These are phyloP conservation scores for Tolypocladium ovalisporum DNA, from an alignment of 2,329 filamentous ascomycete genomes.

Conservation along the genomic window DNA sequence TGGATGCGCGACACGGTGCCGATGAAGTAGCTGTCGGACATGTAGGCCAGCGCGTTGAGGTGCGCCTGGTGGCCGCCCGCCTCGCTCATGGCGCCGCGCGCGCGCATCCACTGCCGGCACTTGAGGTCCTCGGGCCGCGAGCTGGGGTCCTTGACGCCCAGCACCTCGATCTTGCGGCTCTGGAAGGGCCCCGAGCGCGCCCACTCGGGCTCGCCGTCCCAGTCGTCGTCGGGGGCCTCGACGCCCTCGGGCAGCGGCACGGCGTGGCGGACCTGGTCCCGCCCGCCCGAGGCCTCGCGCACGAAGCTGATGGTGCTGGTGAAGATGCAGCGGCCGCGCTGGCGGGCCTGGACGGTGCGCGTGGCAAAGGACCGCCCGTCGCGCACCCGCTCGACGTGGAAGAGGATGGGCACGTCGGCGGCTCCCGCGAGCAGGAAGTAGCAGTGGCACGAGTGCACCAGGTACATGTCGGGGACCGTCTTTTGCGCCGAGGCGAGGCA, in stretches of 20 bases:
- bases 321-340: conserved; percentile 83
- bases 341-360: conserved; percentile 88
- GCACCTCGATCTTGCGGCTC: conserved; percentile 30
- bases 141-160: conserved; percentile 25
- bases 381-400: conserved; percentile 88
- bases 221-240: conserved; percentile 23
- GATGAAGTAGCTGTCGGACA: conserved; percentile 89
- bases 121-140: conserved; percentile 53
- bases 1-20: conserved; percentile 78
- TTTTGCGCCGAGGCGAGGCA: conserved; percentile 77
- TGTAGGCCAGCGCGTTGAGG: conserved; percentile 80
- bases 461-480: conserved; percentile 72
- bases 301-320: conserved; percentile 90
- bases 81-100: conserved; percentile 61
- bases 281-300: conserved; percentile 46
- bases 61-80: conserved; percentile 70
- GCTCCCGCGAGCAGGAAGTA: conserved; percentile 95
- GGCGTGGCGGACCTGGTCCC: conserved; percentile 51
- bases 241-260: conserved; percentile 42
- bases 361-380: conserved; percentile 86
- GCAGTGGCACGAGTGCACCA: conserved; percentile 94
- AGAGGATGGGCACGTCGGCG: conserved; percentile 73
- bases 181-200: conserved; percentile 38
- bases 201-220: conserved; percentile 37
- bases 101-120: conserved; percentile 64